Evolutionary conservation across 2,329 filamentous ascomycete species (phyloP).

Genomic region (Purpureocillium lavendulum): DNA sequence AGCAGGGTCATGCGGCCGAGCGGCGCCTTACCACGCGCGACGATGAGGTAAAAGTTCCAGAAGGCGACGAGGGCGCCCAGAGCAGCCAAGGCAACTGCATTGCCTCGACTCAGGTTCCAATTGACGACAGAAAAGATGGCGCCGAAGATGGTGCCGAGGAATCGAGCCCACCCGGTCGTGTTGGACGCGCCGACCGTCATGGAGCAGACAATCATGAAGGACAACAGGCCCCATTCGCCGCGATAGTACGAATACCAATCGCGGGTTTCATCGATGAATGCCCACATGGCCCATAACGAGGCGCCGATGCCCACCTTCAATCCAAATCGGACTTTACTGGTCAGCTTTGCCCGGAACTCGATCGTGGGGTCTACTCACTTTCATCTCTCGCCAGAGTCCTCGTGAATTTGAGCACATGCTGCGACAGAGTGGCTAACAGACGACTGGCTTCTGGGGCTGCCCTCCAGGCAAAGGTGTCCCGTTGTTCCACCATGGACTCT

Average conservation of each 20-base stretch:
- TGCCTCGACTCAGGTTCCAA: constrained; percentile 67
- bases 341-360: constrained; percentile 1
- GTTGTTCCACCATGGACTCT: constrained; percentile 34
- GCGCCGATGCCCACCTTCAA: constrained; percentile 85
- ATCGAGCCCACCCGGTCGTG: constrained; percentile 75
- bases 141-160: constrained; percentile 73
- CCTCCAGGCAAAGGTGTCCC: constrained; percentile 41
- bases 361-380: constrained; percentile 24
- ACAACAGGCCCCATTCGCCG: constrained; percentile 90
- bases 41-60: constrained; percentile 76
- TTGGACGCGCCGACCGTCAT: constrained; percentile 94
- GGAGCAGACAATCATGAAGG: constrained; percentile 91
- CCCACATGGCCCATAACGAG: constrained; percentile 71
- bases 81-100: constrained; percentile 61
- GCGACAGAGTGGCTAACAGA: constrained; percentile 30
- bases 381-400: constrained; percentile 39
- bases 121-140: constrained; percentile 63
- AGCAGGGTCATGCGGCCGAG: constrained; percentile 86
- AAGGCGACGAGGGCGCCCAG: constrained; percentile 72
- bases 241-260: constrained; percentile 75
- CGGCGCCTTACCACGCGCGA: constrained; percentile 70
- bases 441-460: constrained; percentile 31
- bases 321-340: constrained; percentile 52
- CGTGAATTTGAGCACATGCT: constrained; percentile 29
- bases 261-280: constrained; percentile 67